Conservation (phyloP, 2,329 filamentous ascomycete genomes). For the Diaporthe velutina region DNA sequence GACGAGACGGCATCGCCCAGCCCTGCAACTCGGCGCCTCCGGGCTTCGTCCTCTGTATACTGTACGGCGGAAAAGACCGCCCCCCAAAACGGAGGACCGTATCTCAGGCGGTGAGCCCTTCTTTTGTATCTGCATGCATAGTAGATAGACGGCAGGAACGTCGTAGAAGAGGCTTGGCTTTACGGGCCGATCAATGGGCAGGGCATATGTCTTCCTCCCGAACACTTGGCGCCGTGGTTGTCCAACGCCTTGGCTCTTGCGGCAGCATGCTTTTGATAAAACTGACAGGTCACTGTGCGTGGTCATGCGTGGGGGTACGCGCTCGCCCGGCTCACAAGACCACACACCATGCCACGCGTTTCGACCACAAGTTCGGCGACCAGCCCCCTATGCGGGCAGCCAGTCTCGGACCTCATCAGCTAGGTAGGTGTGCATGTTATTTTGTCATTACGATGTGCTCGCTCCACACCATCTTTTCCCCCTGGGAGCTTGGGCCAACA, state of each 20-base stretch:
- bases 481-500: not conserved
- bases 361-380: not conserved
- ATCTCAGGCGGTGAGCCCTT: constrained; percentile 4
- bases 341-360: not conserved
- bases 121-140: not conserved
- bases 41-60: not conserved
- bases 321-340: not conserved
- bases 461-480: not conserved
- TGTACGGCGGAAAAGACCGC: not conserved
- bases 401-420: not conserved
- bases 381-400: constrained; percentile 2
- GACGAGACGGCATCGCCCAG: not conserved
- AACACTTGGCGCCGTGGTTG: not conserved
- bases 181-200: not conserved
- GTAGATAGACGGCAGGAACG: not conserved
- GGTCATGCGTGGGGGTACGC: constrained; percentile 24
- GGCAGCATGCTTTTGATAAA: constrained; percentile 6
- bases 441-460: not conserved
- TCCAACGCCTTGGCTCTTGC: constrained; percentile 10
- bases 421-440: not conserved
- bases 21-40: constrained; percentile 15
- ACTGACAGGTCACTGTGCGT: constrained; percentile 21
- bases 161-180: not conserved
- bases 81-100: not conserved
- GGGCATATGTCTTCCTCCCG: not conserved